Evolutionary conservation across 257 asterid genomes (phyloP), one percentile per base, ranked within the genome.

Genomic region (Petunia secreta): DNA sequence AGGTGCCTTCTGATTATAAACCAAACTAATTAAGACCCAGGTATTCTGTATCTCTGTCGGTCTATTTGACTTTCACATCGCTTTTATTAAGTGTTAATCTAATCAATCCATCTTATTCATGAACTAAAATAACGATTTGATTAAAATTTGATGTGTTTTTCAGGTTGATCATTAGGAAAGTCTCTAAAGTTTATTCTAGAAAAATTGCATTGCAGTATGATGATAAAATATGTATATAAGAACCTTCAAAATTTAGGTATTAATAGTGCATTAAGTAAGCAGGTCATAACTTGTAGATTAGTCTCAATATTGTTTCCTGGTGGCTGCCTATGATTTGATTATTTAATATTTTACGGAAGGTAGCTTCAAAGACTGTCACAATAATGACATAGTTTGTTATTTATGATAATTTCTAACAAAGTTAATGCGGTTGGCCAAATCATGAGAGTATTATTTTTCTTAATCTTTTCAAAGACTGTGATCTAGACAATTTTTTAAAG

Each of bases 341-440:
- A 71, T 34, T 71, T 43, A 71, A 48, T 71, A 71, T 73, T 50
- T 5, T 73, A 73, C 50, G 62, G 78, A 34, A 6, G 78, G 46
- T 50, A 50, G 46, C 78, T 69, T 73, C 62, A 34, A 48, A 50
- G 34, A 73, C 36, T 0, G 25, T 73, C 78, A 50, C 78, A 73
- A 50, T 50, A 73, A 73, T 50, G 60, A 71, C 11, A 48, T 69
- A 2, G 46, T 48, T 71, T 71, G n/a, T n/a, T n/a, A 73, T 34
- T 73, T 50, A 73, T 73, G 34, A 50, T 73, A 52, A 34, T 69
- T 50, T 0, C 25, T 34, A 4, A 43, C 55, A n/a, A 67, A 50
- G 46, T 50, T 73, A 50, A 73, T 36, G 78, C 36, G 62, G 78
- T 73, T 52, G 46, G 78, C 78, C 62, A 73, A 73, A 73, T 7